A percentile compares a stretch with the other conserved stretches of the same genome.
Conservation (phyloP, 768 basidiomycete genomes). For the Sporobolomyces pararoseus region DNA sequence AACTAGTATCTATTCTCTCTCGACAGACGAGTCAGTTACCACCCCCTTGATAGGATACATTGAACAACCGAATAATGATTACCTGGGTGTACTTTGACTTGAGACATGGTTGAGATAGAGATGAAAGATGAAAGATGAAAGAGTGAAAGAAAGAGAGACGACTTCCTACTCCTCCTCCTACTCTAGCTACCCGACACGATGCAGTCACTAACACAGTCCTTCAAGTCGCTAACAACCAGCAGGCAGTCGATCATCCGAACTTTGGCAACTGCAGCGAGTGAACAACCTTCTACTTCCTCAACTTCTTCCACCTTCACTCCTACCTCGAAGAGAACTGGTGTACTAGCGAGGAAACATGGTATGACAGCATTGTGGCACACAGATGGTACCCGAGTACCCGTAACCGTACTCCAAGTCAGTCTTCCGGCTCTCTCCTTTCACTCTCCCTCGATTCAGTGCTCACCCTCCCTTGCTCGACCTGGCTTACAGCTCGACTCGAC, state of each 20-base stretch:
- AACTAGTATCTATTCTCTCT: slow-evolving; percentile 17
- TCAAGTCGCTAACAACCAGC: slow-evolving; percentile 3
- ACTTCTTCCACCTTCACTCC: neutral
- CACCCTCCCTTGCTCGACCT: neutral
- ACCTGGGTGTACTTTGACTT: slow-evolving; percentile 18
- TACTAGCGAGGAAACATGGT: slow-evolving; percentile 90
- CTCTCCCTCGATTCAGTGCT: neutral
- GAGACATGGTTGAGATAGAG: slow-evolving; percentile 5
- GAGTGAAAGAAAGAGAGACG: neutral
- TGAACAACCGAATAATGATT: no score
- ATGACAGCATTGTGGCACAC: slow-evolving; percentile 93
- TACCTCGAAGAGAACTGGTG: slow-evolving; percentile 64
- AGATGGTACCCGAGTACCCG: slow-evolving; percentile 78
- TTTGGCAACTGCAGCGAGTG: slow-evolving; percentile 25
- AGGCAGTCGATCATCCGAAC: slow-evolving; percentile 17
- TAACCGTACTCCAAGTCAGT: slow-evolving; percentile 87
- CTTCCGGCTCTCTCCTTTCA: slow-evolving; percentile 15
- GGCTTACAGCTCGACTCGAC: slow-evolving; percentile 49
- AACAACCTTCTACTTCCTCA: slow-evolving; percentile 3
- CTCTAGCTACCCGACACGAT: neutral
- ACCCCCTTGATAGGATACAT: no score
- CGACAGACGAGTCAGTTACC: neutral
- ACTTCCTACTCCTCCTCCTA: neutral
- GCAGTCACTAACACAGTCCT: slow-evolving; percentile 11
- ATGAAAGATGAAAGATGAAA: no score